Base-by-base conservation (phyloP, 176 grass and related monocot species). In the Alloteropsis semialata region DNA sequence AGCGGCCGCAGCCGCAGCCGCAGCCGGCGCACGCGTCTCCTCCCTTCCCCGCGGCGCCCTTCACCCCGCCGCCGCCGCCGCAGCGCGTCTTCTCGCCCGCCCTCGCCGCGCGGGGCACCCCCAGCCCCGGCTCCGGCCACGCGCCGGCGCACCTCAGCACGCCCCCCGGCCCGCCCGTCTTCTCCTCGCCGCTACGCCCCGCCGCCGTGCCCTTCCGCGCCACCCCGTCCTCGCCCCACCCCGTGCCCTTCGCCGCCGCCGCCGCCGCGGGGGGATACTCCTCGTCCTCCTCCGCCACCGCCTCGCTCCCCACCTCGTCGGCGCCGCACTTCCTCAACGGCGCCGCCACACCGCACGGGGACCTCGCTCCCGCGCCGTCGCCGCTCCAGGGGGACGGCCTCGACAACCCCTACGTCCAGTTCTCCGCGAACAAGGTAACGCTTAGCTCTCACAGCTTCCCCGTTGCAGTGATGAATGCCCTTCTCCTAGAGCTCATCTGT, bases 361-460 rank as follows among this genome's bases (percentile, higher is more conserved):
- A 85, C 81, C 87, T 38, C 83, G 85, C 56, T 29, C 63, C 84
- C 36, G 72, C 68, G 62, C 64, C 56, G 17, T 64, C 61, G 69
- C 42, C 75, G 5, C 74, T 85, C 22, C 90, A 91, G 29, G 90
- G 90, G 22, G 90, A 87, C 48, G 81, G 83, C 72, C 80, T 94
- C 38, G 88, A 91, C n/a, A 90, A 81, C 53, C 91, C 93, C 54
- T 99, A 93, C 84, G 93, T 96, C 69, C 89, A 84, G 57, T 99
- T 99, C 87, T 99, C 96, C 64, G 96, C 96, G 10, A 91, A 91
- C 79, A 99, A 96, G 96, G 96, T 96, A 84, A 19, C 36, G 48
- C 33, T 13, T 72, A 50, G 27, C 46, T 68, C 55, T 14, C 46
- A 54, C 46, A 54, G 29, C 15, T 50, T 42, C 17, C 67, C 44